Evolutionary conservation across 768 basidiomycete species (phyloP).

Genomic region (Astraeus odoratus): DNA sequence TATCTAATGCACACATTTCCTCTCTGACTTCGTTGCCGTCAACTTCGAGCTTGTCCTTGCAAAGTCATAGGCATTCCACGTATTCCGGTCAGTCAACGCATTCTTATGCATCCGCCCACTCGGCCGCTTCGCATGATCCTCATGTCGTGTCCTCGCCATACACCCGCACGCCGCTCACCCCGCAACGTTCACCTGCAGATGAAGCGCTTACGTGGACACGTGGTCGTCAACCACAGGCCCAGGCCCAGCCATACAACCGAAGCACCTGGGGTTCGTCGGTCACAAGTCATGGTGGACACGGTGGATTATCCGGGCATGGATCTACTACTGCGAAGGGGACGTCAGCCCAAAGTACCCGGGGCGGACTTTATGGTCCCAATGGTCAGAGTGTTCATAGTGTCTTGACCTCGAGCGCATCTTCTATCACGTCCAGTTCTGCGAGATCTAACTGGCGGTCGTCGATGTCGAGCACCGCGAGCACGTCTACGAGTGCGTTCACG

Average conservation of each 20-base stretch:
- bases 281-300: slow-evolving; percentile 10
- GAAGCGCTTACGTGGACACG: slow-evolving; percentile 41
- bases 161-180: slow-evolving; percentile 23
- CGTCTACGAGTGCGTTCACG: slow-evolving; percentile 68
- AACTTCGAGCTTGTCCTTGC: not conserved
- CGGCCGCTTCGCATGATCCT: not conserved
- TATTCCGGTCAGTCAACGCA: slow-evolving; percentile 12
- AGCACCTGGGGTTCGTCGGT: slow-evolving; percentile 17
- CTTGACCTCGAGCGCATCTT: slow-evolving; percentile 52
- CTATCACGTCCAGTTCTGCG: slow-evolving; percentile 43
- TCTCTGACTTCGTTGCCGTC: not conserved
- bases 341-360: slow-evolving; percentile 57
- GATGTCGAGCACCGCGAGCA: slow-evolving; percentile 59
- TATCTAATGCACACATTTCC: not conserved
- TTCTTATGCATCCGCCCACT: slow-evolving; percentile 7
- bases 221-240: slow-evolving; percentile 34
- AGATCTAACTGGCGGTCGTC: slow-evolving; percentile 70
- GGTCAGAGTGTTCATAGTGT: slow-evolving; percentile 27
- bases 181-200: slow-evolving; percentile 33
- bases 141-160: slow-evolving; percentile 16
- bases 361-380: slow-evolving; percentile 9
- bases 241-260: slow-evolving; percentile 11
- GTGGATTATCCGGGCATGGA: not conserved
- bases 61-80: not conserved
- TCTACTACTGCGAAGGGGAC: slow-evolving; percentile 30